These are phyloP conservation scores for Geranium rotundifolium DNA, from an alignment of 345 rosid genomes.

Conservation along the genomic window DNA sequence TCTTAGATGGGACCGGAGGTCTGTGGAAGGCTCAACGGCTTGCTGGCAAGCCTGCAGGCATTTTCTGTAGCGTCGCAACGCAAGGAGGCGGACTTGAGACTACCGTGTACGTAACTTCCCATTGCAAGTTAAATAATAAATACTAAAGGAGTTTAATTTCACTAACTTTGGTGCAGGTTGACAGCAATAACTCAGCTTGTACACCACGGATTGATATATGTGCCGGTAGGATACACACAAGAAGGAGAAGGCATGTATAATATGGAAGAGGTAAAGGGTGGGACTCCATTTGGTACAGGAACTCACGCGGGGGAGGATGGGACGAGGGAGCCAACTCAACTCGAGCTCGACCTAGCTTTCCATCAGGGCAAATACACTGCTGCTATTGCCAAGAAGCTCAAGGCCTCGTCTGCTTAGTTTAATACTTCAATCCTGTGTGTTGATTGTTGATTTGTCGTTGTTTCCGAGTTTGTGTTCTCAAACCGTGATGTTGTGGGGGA, in stretches of 20 bases:
- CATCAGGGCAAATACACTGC: conserved; percentile 75
- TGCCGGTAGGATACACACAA: no score
- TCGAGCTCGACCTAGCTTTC: conserved; percentile 57
- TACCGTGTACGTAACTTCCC: conserved; percentile 44
- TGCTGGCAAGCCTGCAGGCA: conserved; percentile 69
- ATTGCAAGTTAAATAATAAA: no score
- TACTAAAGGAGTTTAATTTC: no score
- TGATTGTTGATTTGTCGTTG: no score
- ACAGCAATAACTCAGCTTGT: conserved; percentile 61
- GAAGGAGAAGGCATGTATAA: conserved; percentile 72
- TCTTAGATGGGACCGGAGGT: conserved; percentile 60
- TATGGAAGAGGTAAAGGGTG: conserved; percentile 57
- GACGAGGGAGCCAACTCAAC: conserved; percentile 48
- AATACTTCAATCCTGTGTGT: no score
- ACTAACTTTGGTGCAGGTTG: conserved; percentile 23
- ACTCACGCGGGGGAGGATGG: conserved; percentile 65
- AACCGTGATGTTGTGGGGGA: no score
- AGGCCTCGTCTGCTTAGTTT: conserved; percentile 21
- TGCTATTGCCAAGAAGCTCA: conserved; percentile 47
- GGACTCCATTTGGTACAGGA: conserved; percentile 61
- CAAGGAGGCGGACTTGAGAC: conserved; percentile 84
- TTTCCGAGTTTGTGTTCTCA: no score
- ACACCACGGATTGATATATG: conserved; percentile 63
- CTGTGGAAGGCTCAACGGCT: conserved; percentile 57
- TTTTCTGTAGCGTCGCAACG: conserved; percentile 61